phyloP scores from a whole-genome alignment of 2,329 filamentous ascomycete genomes.

The Dactylonectria estremocensis region DNA sequence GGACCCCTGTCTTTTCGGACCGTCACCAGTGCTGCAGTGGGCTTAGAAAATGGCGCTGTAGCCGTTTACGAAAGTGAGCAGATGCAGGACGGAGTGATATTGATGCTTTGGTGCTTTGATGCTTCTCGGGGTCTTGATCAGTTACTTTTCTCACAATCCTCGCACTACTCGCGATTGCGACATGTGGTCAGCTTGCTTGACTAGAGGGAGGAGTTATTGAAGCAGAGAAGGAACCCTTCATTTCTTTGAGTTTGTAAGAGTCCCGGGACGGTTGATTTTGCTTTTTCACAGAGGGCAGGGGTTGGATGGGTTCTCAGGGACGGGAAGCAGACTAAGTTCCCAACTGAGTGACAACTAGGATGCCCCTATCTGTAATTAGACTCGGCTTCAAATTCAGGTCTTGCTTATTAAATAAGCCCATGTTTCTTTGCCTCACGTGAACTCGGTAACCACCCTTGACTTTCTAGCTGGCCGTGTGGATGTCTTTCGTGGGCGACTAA shows the following conservation, averaged over 20 bases:
- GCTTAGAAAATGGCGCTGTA: conserved; percentile 6
- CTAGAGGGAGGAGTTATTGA: neutral
- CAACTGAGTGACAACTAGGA: conserved; percentile 38
- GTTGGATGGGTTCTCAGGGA: conserved; percentile 34
- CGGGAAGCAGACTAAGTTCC: conserved; percentile 32
- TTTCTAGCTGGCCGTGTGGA: no score
- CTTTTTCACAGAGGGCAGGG: conserved; percentile 37
- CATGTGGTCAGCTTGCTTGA: neutral
- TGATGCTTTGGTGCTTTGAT: conserved; percentile 10
- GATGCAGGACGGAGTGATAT: conserved; percentile 1
- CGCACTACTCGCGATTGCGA: neutral
- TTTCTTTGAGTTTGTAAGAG: conserved; percentile 46
- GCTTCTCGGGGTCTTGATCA: conserved; percentile 12
- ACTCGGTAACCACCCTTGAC: no score
- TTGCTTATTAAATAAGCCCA: conserved; percentile 28
- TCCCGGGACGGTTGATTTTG: conserved; percentile 43
- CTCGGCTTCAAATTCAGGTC: conserved; percentile 40
- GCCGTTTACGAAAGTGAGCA: conserved; percentile 4
- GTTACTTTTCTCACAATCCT: neutral
- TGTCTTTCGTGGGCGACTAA: no score
- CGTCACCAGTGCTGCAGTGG: conserved; percentile 2
- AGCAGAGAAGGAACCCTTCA: conserved; percentile 20
- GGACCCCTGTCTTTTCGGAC: conserved; percentile 21
- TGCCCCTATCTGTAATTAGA: conserved; percentile 45
- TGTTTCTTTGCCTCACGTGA: conserved; percentile 6